Evolutionary conservation across 2,329 filamentous ascomycete genomes (phyloP).

Genomic region (Davidsoniella neocaledoniae): DNA sequence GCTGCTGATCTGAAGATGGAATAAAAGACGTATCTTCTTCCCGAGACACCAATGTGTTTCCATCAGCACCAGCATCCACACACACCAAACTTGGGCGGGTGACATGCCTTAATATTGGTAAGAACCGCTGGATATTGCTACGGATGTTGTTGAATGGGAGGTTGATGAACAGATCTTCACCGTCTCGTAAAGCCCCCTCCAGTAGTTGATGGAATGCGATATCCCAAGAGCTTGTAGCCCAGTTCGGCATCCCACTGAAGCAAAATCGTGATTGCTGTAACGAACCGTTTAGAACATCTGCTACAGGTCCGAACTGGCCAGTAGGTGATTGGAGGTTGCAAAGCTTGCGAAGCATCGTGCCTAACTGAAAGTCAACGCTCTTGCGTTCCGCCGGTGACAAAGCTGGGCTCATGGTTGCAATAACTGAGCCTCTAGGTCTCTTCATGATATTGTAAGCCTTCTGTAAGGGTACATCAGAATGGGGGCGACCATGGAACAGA

Average conservation of each 20-base stretch:
- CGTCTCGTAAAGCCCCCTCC: slow-evolving; percentile 39
- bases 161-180: slow-evolving; percentile 40
- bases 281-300: slow-evolving; percentile 13
- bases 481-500: slow-evolving; percentile 8
- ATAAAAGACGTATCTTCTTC: not conserved
- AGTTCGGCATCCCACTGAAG: slow-evolving; percentile 6
- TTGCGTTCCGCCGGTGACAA: slow-evolving; percentile 22
- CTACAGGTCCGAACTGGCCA: slow-evolving; percentile 28
- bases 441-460: slow-evolving; percentile 28
- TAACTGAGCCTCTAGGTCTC: slow-evolving; percentile 21
- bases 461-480: slow-evolving; percentile 11
- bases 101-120: slow-evolving; percentile 34
- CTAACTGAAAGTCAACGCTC: slow-evolving; percentile 29
- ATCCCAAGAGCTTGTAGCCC: slow-evolving; percentile 29
- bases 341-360: slow-evolving; percentile 28
- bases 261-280: slow-evolving; percentile 5
- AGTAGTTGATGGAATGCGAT: slow-evolving; percentile 39
- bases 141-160: slow-evolving; percentile 41
- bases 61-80: slow-evolving; percentile 33
- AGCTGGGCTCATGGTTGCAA: slow-evolving; percentile 22
- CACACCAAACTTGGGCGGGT: slow-evolving; percentile 34
- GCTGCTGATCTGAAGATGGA: not conserved
- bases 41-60: slow-evolving; percentile 29
- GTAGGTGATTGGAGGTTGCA: slow-evolving; percentile 28
- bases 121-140: slow-evolving; percentile 31